These are phyloP conservation scores for Amanita phalloides DNA, from an alignment of 768 basidiomycete species.

Conservation along the genomic window DNA sequence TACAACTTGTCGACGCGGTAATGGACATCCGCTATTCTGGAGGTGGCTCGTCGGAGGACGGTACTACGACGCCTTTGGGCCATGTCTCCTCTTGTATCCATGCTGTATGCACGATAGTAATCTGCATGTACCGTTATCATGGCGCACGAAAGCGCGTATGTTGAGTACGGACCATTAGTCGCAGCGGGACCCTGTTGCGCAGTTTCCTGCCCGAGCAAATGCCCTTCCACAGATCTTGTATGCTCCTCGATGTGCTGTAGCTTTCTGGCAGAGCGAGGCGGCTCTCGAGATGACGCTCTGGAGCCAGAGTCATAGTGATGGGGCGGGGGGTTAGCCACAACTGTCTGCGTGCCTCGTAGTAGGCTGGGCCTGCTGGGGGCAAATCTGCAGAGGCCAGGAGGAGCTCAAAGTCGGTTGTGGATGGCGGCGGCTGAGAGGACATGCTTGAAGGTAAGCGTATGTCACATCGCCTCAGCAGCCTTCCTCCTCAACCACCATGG, in stretches of 20 bases:
- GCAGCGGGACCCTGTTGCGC: slow-evolving; percentile 52
- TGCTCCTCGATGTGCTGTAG: slow-evolving; percentile 44
- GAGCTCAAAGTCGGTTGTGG: slow-evolving; percentile 25
- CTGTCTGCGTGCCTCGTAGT: slow-evolving; percentile 51
- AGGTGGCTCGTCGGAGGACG: slow-evolving; percentile 43
- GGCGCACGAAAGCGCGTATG: slow-evolving; percentile 4
- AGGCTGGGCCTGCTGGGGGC: slow-evolving; percentile 52
- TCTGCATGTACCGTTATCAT: slow-evolving; percentile 28
- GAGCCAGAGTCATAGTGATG: slow-evolving; percentile 11
- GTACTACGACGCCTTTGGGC: slow-evolving; percentile 53
- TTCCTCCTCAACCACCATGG: slow-evolving; percentile 21
- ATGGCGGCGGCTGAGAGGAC: background rate
- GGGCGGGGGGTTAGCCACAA: slow-evolving; percentile 41
- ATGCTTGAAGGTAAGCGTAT: slow-evolving; percentile 9
- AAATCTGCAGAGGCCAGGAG: slow-evolving; percentile 27
- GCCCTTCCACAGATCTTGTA: slow-evolving; percentile 55
- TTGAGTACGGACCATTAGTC: slow-evolving; percentile 41
- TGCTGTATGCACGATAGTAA: slow-evolving; percentile 61
- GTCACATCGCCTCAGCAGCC: slow-evolving; percentile 1
- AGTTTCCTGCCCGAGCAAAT: slow-evolving; percentile 48
- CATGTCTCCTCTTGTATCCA: slow-evolving; percentile 74
- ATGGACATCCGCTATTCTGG: slow-evolving; percentile 15
- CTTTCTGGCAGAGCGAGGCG: slow-evolving; percentile 39
- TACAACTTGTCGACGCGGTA: background rate
- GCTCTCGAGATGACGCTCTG: slow-evolving; percentile 21